These are phyloP conservation scores for Rutstroemia sp. DNA, from an alignment of 2,329 filamentous ascomycete species.

Conservation along the genomic window DNA sequence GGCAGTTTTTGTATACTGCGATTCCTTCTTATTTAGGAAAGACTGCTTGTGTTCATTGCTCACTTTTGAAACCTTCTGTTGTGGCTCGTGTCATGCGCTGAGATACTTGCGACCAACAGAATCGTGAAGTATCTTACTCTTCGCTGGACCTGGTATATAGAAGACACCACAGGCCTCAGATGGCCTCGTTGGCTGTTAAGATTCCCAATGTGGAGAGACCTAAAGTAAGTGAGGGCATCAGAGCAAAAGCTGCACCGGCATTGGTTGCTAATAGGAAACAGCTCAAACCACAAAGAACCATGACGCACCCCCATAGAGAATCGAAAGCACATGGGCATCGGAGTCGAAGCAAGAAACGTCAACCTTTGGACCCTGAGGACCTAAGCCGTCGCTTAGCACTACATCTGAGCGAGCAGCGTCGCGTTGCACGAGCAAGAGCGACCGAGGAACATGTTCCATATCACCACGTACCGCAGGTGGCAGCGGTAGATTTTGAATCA, in stretches of 20 bases:
- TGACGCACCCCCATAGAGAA: conserved; percentile 20
- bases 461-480: conserved; percentile 46
- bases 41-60: conserved; percentile 1
- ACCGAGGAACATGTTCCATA: conserved; percentile 28
- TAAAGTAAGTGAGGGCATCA: background rate
- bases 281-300: conserved; percentile 17
- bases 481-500: conserved; percentile 46
- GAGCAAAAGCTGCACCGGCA: background rate
- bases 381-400: conserved; percentile 43
- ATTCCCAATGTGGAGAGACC: background rate
- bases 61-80: conserved; percentile 2
- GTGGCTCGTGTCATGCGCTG: conserved; percentile 1
- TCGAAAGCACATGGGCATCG: conserved; percentile 6
- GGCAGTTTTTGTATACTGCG: background rate
- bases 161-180: background rate
- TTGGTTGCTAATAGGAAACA: background rate
- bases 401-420: conserved; percentile 41
- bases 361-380: conserved; percentile 47
- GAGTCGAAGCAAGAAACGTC: conserved; percentile 23
- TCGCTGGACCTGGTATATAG: background rate
- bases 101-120: background rate
- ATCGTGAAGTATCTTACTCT: conserved; percentile 1
- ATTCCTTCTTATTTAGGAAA: background rate
- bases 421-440: conserved; percentile 12
- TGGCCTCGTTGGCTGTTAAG: background rate